Conservation (phyloP, 257 asterid genomes). For the Haberlea rhodopensis region DNA sequence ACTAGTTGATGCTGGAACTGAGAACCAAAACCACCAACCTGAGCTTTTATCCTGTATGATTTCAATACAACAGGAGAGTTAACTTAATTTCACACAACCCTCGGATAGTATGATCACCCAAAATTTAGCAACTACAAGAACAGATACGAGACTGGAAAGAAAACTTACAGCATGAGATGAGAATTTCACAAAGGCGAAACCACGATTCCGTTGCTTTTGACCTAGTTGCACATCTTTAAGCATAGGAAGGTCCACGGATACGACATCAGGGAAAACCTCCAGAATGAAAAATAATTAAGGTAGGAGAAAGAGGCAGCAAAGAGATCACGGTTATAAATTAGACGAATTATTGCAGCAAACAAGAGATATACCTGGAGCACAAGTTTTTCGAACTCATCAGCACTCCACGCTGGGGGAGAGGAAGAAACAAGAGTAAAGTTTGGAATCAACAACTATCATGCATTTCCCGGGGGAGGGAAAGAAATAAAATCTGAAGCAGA, state of each 20-base stretch:
- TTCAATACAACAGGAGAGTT: conserved; percentile 63
- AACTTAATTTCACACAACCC: conserved; percentile 39
- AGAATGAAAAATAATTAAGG: conserved; percentile 15
- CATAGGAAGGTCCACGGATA: conserved; percentile 65
- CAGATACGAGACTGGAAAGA: conserved; percentile 19
- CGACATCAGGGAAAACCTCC: conserved; percentile 77
- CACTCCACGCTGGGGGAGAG: conserved; percentile 66
- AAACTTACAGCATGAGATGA: conserved; percentile 77
- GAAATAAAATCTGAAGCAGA: conserved; percentile 1
- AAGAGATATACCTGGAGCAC: conserved; percentile 64
- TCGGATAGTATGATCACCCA: conserved; percentile 18
- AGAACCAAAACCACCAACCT: conserved; percentile 88
- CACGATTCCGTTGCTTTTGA: conserved; percentile 73
- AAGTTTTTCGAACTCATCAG: conserved; percentile 61
- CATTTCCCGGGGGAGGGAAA: conserved; percentile 5
- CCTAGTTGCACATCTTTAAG: conserved; percentile 48
- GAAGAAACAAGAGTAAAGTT: conserved; percentile 29
- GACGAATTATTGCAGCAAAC: conserved; percentile 15
- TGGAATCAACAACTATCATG: conserved; percentile 17
- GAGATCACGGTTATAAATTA: neutral
- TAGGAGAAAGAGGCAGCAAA: conserved; percentile 13
- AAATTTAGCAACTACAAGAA: conserved; percentile 25
- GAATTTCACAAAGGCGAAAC: conserved; percentile 86
- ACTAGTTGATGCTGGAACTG: conserved; percentile 64
- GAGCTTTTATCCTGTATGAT: conserved; percentile 82